These are phyloP conservation scores for Begonia fuchsioides DNA, from an alignment of 306 rosid genomes.

Conservation along the genomic window DNA sequence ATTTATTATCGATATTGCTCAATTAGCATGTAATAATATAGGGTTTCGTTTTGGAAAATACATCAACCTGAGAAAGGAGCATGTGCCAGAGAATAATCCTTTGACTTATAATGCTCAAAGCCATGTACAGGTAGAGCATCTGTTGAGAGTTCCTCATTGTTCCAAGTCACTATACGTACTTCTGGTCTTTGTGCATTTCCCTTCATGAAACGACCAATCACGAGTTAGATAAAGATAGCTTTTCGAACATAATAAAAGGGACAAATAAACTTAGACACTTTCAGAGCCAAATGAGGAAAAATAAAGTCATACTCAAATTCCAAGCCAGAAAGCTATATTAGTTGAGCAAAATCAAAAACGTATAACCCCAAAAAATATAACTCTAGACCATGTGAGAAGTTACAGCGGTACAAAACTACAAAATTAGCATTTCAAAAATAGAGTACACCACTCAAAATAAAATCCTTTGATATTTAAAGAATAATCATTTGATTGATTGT, in stretches of 20 bases:
- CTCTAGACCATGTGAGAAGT: no score
- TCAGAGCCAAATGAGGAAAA: slow-evolving; percentile 2
- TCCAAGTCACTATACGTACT: slow-evolving; percentile 82
- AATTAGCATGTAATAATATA: slow-evolving; percentile 6
- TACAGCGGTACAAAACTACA: no score
- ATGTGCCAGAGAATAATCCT: slow-evolving; percentile 94
- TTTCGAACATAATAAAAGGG: slow-evolving; percentile 1
- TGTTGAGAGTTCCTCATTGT: slow-evolving; percentile 82
- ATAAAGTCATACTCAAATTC: not conserved
- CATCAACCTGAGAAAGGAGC: slow-evolving; percentile 95
- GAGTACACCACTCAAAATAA: no score
- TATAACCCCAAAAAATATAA: no score
- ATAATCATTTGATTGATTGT: no score
- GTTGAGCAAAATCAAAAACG: no score
- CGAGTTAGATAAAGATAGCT: slow-evolving; percentile 11
- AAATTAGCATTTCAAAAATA: no score
- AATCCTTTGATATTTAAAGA: no score
- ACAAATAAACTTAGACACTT: not conserved
- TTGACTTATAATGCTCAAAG: slow-evolving; percentile 94
- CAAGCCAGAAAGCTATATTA: not conserved
- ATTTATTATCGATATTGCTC: not conserved
- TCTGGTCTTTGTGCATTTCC: slow-evolving; percentile 97
- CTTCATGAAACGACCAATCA: slow-evolving; percentile 35
- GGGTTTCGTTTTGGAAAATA: slow-evolving; percentile 11
- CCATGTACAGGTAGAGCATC: slow-evolving; percentile 95